Base-by-base conservation (phyloP, 2,329 filamentous ascomycete species). In the Ophiocordyceps sinensis region DNA sequence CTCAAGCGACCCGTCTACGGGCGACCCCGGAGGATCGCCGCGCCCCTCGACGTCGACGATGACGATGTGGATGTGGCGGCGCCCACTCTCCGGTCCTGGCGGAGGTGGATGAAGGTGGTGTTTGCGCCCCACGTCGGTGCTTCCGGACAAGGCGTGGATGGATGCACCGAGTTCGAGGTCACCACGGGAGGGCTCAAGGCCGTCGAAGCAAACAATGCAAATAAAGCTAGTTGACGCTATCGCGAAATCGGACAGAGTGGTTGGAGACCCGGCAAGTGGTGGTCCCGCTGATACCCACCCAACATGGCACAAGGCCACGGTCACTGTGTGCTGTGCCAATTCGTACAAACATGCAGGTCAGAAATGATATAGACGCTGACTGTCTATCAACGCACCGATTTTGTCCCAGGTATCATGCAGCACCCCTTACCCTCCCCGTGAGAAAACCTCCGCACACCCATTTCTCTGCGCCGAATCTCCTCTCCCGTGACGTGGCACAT, bases 61-160 rank as follows among this genome's bases (percentile, higher is more conserved):
- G 61, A 62, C 41, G 63, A 63, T 42, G 61, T 64, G 3, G 69
- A 63, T 37, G 57, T 53, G 28, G 60, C 61, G 32, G 63, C 50
- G 14, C 56, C 65, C 12, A 64, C 70, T 9, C 60, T 81, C 23
- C 70, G 63, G 43, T 70, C 65, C 29, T 87, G 83, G 77, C 72
- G 73, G 47, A 68, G 89, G 44, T 85, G 77, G 67, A 78, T 94
- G 70, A 93, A 88, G 59, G 75, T 96, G 9, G 89, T 94, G 1
- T 96, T 94, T 65, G 82, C 86, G 38, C 75, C 84, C 2, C 91
- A 93, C 73, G 73, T 74, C 4, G 61, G 65, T 3, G 70, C 70
- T 2, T 66, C 66, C 45, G 65, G 73, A 14, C 57, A 68, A 40
- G 64, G 69, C 11, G 47, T 70, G 41, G 53, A 62, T 2, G 65